These are phyloP conservation scores for Mycosarcoma maydis DNA, from an alignment of 1,284 basidiomycete species.

Conservation along the genomic window DNA sequence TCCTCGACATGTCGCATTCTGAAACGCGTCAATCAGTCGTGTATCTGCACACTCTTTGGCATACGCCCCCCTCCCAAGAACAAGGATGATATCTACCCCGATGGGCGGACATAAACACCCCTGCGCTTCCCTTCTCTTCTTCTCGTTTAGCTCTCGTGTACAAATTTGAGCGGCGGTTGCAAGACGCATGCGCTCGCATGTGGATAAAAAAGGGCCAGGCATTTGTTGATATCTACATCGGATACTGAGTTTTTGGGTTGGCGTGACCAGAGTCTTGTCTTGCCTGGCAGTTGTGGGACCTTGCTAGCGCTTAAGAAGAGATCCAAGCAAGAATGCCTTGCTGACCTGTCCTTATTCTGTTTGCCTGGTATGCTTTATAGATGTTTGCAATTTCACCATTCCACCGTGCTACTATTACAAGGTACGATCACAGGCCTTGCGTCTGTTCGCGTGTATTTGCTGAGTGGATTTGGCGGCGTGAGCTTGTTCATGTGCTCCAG, in stretches of 20 bases:
- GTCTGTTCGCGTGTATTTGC: no score
- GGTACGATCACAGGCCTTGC: no score
- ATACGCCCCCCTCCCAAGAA: not conserved
- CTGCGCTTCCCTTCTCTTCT: conserved; percentile 31
- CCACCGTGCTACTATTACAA: no score
- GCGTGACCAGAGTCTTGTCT: not conserved
- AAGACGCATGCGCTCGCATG: conserved; percentile 25
- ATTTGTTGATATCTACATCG: conserved; percentile 58
- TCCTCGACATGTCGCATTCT: no score
- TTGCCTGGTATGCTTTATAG: no score
- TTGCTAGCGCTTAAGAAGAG: not conserved
- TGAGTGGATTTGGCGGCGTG: no score
- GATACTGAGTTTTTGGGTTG: conserved; percentile 34
- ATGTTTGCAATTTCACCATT: no score
- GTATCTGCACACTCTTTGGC: no score
- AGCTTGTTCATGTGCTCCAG: no score
- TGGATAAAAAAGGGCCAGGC: conserved; percentile 44
- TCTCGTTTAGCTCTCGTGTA: conserved; percentile 45
- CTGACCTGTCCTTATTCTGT: no score
- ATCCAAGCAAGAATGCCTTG: no score
- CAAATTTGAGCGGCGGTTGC: conserved; percentile 45
- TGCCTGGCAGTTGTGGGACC: not conserved
- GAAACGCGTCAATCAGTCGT: no score
- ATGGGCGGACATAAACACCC: conserved; percentile 55
- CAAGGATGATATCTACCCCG: conserved; percentile 46